phyloP scores from a whole-genome alignment of 2,329 filamentous ascomycete genomes.

The Neurospora crassa region DNA sequence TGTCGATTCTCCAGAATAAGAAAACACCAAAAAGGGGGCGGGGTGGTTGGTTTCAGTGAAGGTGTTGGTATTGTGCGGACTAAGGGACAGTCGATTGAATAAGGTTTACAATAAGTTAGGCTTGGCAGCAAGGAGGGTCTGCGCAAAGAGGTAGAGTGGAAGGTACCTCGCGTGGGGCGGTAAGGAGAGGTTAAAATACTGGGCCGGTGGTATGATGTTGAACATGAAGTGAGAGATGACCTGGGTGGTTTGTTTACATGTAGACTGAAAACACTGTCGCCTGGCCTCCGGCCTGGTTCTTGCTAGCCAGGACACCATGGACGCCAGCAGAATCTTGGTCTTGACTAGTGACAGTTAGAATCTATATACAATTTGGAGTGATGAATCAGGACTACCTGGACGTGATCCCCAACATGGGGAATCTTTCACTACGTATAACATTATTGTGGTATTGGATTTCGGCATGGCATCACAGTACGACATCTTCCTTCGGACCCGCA shows the following conservation, averaged over 20 bases:
- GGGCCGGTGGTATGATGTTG: neutral
- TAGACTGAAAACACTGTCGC: neutral
- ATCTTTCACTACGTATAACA: neutral
- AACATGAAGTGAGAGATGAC: neutral
- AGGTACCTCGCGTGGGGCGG: neutral
- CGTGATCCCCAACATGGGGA: neutral
- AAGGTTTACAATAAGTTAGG: neutral
- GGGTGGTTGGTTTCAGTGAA: neutral
- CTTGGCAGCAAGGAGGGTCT: neutral
- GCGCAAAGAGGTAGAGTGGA: neutral
- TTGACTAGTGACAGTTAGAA: neutral
- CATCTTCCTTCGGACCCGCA: neutral
- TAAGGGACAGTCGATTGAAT: neutral
- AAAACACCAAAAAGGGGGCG: neutral
- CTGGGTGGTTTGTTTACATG: neutral
- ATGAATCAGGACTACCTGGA: neutral
- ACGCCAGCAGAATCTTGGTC: neutral
- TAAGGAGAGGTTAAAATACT: neutral
- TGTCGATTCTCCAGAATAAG: neutral
- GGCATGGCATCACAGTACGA: neutral
- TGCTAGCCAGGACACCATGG: neutral
- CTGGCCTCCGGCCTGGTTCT: neutral
- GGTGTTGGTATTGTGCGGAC: neutral
- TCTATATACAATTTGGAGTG: neutral
- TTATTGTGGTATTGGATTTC: neutral